Evolutionary conservation across 2,329 filamentous ascomycete species (phyloP).

Genomic region (Aspergillus calidoustus): DNA sequence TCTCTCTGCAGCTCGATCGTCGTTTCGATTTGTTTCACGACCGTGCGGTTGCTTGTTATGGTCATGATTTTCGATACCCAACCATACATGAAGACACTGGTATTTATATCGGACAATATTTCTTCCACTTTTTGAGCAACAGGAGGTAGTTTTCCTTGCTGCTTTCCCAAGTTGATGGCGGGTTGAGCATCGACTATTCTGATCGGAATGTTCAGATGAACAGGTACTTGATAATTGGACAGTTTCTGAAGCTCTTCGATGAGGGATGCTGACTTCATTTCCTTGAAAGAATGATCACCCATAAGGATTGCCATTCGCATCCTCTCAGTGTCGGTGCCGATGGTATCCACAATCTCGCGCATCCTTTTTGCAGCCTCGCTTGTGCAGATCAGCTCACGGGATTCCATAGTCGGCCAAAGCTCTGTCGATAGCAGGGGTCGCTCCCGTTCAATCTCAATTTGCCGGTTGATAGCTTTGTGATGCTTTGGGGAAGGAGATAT

Average conservation of each 20-base stretch:
- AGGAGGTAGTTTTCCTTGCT: conserved; percentile 49
- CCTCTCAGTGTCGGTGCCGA: conserved; percentile 66
- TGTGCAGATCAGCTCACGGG: conserved; percentile 67
- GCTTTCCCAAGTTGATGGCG: conserved; percentile 36
- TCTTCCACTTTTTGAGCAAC: conserved; percentile 49
- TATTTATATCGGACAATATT: conserved; percentile 65
- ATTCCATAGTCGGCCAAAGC: conserved; percentile 65
- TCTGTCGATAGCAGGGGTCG: conserved; percentile 64
- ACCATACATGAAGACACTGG: conserved; percentile 72
- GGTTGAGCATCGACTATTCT: conserved; percentile 56
- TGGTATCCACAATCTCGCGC: conserved; percentile 66
- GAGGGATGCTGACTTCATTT: conserved; percentile 37
- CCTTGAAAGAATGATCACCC: conserved; percentile 47
- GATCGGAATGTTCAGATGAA: conserved; percentile 65
- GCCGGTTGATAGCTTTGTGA: conserved; percentile 64
- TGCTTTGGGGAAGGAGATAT: conserved; percentile 55
- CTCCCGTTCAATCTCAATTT: conserved; percentile 67
- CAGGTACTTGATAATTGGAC: conserved; percentile 60
- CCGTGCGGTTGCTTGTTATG: conserved; percentile 71
- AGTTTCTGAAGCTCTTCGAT: conserved; percentile 47
- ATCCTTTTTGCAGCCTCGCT: conserved; percentile 68
- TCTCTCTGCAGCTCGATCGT: conserved; percentile 59
- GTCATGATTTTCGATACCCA: conserved; percentile 69
- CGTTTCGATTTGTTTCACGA: conserved; percentile 67
- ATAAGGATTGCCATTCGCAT: conserved; percentile 64